These are phyloP conservation scores for Chlamydomonas sp. DNA, from an alignment of 139 green algal genomes.

Conservation along the genomic window DNA sequence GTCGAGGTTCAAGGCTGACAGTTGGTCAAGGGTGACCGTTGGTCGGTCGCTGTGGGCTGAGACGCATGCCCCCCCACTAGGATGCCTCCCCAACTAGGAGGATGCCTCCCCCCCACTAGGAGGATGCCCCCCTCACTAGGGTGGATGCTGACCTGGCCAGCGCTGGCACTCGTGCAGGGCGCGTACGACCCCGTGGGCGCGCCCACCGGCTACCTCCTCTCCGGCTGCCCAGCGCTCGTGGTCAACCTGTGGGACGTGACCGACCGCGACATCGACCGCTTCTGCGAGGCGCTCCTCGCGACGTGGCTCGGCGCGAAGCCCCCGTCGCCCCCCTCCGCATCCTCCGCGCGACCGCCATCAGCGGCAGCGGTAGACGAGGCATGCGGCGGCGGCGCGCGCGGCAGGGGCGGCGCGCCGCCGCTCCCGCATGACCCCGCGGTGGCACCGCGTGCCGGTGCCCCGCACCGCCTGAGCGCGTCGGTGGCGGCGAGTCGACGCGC, in stretches of 20 bases:
- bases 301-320: conserved; percentile 42
- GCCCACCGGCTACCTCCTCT: conserved; percentile 66
- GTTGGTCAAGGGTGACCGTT: too few relatives aligned
- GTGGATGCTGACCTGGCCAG: too few relatives aligned
- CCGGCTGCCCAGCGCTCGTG: conserved; percentile 70
- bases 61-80: too few relatives aligned
- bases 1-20: too few relatives aligned
- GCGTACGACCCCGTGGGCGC: conserved; percentile 63
- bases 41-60: too few relatives aligned
- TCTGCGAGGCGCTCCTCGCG: conserved; percentile 52
- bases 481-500: conserved; percentile 40
- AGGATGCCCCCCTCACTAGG: too few relatives aligned
- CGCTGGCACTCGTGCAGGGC: too few relatives aligned
- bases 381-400: not conserved
- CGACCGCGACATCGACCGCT: conserved; percentile 90
- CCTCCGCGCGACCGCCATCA: not conserved
- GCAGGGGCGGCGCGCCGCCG: not conserved
- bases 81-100: too few relatives aligned
- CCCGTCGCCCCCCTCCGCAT: not conserved
- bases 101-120: too few relatives aligned
- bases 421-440: not conserved
- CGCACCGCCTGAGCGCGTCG: conserved; percentile 8
- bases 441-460: not conserved
- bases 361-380: not conserved
- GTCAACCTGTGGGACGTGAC: conserved; percentile 97